Conservation (phyloP, 441 rosid species). For the Flueggea neowawraea region DNA sequence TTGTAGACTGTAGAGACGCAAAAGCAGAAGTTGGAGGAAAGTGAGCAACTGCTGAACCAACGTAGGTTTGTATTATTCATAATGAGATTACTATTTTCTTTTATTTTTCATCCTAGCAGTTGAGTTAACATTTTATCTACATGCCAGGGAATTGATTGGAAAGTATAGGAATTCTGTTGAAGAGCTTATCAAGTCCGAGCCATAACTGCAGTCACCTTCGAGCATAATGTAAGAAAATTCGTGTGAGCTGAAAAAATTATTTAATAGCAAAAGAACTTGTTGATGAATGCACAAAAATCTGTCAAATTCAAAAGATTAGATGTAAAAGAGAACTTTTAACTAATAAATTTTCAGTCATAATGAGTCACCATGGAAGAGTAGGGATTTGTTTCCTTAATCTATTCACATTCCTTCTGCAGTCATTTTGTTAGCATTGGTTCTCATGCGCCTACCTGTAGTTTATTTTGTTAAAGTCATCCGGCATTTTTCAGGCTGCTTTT, state of each 20-base stretch:
- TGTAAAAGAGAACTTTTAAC: too few species aligned
- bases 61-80: constrained; percentile 44
- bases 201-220: constrained; percentile 18
- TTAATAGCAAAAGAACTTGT: too few species aligned
- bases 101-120: not conserved
- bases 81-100: constrained; percentile 1
- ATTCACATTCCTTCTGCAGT: too few species aligned
- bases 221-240: constrained; percentile 7
- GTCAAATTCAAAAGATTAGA: too few species aligned
- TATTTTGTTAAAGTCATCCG: too few species aligned
- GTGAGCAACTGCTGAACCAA: constrained; percentile 62
- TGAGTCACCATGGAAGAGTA: too few species aligned
- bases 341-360: too few species aligned
- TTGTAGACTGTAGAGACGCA: constrained; percentile 88
- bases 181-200: constrained; percentile 54
- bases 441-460: too few species aligned
- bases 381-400: too few species aligned
- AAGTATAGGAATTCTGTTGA: constrained; percentile 67
- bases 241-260: not conserved
- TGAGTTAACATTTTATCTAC: constrained; percentile 5
- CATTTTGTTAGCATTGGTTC: too few species aligned
- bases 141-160: constrained; percentile 61
- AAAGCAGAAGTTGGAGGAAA: constrained; percentile 69
- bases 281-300: too few species aligned
- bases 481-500: not conserved